Conservation (phyloP, 2,329 filamentous ascomycete species). For the Fusarium keratoplasticum region DNA sequence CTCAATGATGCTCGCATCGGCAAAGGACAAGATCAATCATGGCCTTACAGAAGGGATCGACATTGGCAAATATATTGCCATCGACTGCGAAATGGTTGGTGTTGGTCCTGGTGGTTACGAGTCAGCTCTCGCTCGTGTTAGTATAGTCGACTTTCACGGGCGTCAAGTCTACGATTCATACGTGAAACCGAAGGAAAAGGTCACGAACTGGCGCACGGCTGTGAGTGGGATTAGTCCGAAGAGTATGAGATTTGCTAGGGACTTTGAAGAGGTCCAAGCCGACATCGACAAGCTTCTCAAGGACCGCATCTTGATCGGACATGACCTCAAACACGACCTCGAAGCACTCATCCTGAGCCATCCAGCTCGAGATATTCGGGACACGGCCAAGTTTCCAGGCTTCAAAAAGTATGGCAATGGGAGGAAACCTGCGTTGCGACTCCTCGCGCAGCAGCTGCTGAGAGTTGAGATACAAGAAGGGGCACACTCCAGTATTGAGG, state of each 20-base stretch:
- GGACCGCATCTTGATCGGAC: constrained; percentile 81
- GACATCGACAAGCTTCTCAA: constrained; percentile 76
- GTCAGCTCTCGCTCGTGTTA: constrained; percentile 86
- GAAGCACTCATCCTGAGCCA: constrained; percentile 82
- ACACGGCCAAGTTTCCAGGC: constrained; percentile 82
- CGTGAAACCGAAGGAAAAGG: constrained; percentile 79
- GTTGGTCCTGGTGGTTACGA: constrained; percentile 76
- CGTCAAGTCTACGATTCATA: constrained; percentile 94
- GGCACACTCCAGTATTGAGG: constrained; percentile 76
- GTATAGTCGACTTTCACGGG: constrained; percentile 93
- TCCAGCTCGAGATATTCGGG: constrained; percentile 80
- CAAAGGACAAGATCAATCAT: constrained; percentile 69
- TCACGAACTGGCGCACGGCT: constrained; percentile 90
- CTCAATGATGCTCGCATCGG: constrained; percentile 59
- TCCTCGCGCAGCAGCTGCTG: constrained; percentile 67
- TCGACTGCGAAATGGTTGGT: constrained; percentile 99
- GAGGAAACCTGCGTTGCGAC: constrained; percentile 74
- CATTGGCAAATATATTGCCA: constrained; percentile 88
- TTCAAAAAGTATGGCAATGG: constrained; percentile 79
- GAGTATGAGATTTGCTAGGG: constrained; percentile 76
- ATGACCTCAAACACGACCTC: constrained; percentile 85
- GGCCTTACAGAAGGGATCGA: constrained; percentile 72
- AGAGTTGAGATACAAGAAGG: constrained; percentile 72
- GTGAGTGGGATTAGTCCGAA: constrained; percentile 84
- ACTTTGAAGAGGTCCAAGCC: constrained; percentile 81